These are phyloP conservation scores for Meripilus lineatus DNA, from an alignment of 1,284 basidiomycete species.

Conservation along the genomic window DNA sequence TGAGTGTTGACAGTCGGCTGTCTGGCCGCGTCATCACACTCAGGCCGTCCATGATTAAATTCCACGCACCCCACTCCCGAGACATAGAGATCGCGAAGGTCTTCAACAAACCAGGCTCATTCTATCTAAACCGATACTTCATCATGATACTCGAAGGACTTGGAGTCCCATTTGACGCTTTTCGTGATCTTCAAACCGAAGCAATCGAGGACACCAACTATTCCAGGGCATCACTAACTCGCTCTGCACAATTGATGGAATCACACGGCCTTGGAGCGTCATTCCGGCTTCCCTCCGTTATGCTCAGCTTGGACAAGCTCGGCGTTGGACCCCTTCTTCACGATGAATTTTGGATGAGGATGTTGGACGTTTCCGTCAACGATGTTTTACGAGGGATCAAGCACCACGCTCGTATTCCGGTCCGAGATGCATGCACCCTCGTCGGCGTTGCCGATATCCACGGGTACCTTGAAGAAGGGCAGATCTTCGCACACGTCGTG, in stretches of 20 bases:
- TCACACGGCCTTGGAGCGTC: conserved; percentile 37
- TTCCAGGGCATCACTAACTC: conserved; percentile 37
- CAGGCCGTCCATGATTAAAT: conserved; percentile 76
- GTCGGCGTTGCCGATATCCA: conserved; percentile 67
- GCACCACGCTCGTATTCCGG: conserved; percentile 61
- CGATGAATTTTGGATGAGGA: conserved; percentile 47
- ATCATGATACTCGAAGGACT: conserved; percentile 63
- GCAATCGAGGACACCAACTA: conserved; percentile 44
- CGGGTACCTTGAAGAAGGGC: conserved; percentile 39
- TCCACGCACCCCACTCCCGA: conserved; percentile 44
- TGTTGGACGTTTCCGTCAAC: conserved; percentile 48
- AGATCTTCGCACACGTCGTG: conserved; percentile 57
- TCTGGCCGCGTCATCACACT: conserved; percentile 54
- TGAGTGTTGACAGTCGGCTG: conserved; percentile 56
- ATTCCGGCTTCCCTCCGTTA: conserved; percentile 34
- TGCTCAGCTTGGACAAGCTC: conserved; percentile 34
- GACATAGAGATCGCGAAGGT: conserved; percentile 67
- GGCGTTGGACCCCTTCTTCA: conserved; percentile 22
- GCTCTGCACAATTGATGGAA: conserved; percentile 44
- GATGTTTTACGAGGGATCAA: conserved; percentile 67
- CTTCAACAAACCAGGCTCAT: conserved; percentile 54
- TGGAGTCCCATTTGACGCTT: conserved; percentile 48
- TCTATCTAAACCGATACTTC: conserved; percentile 60
- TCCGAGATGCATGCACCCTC: conserved; percentile 56
- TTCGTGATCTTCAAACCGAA: conserved; percentile 48